Evolutionary conservation across 148 eudicot genomes (phyloP).

Genomic region (Hydrangea macrophylla): DNA sequence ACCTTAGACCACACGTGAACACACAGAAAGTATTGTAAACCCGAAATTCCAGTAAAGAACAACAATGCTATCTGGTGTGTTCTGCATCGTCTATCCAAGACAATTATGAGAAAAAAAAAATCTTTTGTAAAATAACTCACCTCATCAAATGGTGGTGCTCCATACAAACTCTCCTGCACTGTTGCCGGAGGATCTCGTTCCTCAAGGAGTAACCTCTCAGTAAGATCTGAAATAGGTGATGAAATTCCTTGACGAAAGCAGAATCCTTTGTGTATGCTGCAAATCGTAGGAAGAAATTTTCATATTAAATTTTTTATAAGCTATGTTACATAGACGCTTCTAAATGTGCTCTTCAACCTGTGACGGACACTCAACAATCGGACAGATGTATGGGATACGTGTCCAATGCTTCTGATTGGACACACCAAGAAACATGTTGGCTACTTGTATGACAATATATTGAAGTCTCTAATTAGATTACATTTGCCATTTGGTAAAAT

Average conservation of each 20-base stretch:
- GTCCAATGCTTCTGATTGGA: too few relatives aligned
- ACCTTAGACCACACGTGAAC: slow-evolving; percentile 33
- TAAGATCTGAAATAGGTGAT: slow-evolving; percentile 90
- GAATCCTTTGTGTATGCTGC: slow-evolving; percentile 88
- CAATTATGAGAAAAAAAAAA: background rate
- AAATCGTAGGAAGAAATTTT: background rate
- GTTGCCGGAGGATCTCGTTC: slow-evolving; percentile 86
- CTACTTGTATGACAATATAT: too few relatives aligned
- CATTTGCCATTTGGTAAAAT: too few relatives aligned
- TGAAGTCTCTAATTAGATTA: too few relatives aligned
- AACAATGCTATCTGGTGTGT: background rate
- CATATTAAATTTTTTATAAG: too few relatives aligned
- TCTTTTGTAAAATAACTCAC: slow-evolving; percentile 29
- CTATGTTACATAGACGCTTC: too few relatives aligned
- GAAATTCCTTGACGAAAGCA: slow-evolving; percentile 84
- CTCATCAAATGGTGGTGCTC: slow-evolving; percentile 93
- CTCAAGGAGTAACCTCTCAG: slow-evolving; percentile 89
- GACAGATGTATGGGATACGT: too few relatives aligned
- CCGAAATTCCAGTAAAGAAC: background rate
- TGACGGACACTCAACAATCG: too few relatives aligned
- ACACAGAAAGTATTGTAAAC: background rate
- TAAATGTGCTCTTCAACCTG: too few relatives aligned
- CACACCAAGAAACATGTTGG: too few relatives aligned
- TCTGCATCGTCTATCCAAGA: background rate
- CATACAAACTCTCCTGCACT: slow-evolving; percentile 64